Evolutionary conservation across 176 grass and related monocot genomes (phyloP), one percentile per base, ranked within the genome.

Genomic region (Neostapfia colusana): DNA sequence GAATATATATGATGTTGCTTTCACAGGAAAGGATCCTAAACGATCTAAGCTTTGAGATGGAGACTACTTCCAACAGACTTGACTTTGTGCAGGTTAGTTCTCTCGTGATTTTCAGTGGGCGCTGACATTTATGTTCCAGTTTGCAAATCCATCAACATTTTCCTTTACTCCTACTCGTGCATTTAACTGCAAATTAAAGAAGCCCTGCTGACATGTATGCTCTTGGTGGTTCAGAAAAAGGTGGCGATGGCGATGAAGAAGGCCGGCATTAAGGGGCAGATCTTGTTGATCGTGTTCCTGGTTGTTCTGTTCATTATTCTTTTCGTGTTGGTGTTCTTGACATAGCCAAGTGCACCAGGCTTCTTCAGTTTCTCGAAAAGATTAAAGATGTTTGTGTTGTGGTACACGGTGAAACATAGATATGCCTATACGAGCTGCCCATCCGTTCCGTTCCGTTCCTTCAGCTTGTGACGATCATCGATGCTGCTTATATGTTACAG

Each of bases 201-300:
- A 8, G 49, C 18, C 1, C 51, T 53, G 10, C 20, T 44, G 10
- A 63, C 27, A 35, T 9, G 5, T 74, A 14, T 41, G 61, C 18
- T 23, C 5, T 80, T 18, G 21, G 5, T 76, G 13, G 45, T 83
- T 73, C 91, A 99, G 95, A 99, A 92, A 90, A 90, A 76, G 75
- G 91, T 99, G 68, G 89, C 87, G 6, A 92, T 88, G 85, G 87
- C 95, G 18, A 92, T 99, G 91, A 99, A 95, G 73, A 99, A 99
- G 83, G 91, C 91, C 7, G 81, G 95, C 46, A 93, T 89, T 10
- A 99, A 99, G 72, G 91, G 89, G 58, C 91, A 95, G 79, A 84
- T 92, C 25, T 74, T 95, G 87, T 65, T 99, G 87, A 92, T 99
- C 70, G 80, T 73, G 21, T 92, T 99, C 82, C 90, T 95, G 65